Evolutionary conservation across 306 rosid genomes (phyloP).

Genomic region (Prunus fruticosa): DNA sequence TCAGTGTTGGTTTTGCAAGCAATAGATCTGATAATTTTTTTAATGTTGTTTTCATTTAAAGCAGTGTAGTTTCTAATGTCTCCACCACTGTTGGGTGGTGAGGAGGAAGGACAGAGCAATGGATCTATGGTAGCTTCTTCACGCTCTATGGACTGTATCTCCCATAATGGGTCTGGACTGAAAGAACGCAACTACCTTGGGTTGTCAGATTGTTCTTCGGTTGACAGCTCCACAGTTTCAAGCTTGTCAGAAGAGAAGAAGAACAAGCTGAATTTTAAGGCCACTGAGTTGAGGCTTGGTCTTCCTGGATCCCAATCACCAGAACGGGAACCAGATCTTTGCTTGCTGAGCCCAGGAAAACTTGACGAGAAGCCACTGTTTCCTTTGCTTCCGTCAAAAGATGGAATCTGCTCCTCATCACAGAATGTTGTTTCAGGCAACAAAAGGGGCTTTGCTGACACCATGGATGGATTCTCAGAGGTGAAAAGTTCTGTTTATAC

Average conservation of each 20-base stretch:
- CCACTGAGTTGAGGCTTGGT: slow-evolving; percentile 88
- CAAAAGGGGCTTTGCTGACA: slow-evolving; percentile 87
- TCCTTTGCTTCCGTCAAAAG: slow-evolving; percentile 82
- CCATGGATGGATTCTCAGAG: slow-evolving; percentile 71
- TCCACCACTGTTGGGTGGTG: slow-evolving; percentile 59
- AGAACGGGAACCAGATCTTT: slow-evolving; percentile 50
- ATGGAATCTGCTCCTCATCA: slow-evolving; percentile 48
- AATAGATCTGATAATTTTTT: slow-evolving; percentile 5
- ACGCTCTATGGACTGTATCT: slow-evolving; percentile 47
- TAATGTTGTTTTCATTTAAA: not conserved
- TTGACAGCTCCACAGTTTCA: slow-evolving; percentile 71
- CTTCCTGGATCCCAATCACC: slow-evolving; percentile 96
- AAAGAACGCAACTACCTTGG: slow-evolving; percentile 86
- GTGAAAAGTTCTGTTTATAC: slow-evolving; percentile 35
- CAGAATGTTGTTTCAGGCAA: slow-evolving; percentile 69
- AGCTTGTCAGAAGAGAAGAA: slow-evolving; percentile 61
- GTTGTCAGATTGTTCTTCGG: slow-evolving; percentile 89
- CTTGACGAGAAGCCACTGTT: slow-evolving; percentile 79
- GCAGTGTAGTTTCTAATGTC: slow-evolving; percentile 52
- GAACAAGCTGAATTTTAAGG: slow-evolving; percentile 68
- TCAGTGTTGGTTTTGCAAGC: not conserved
- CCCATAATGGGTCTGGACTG: slow-evolving; percentile 59
- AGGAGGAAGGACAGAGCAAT: slow-evolving; percentile 65
- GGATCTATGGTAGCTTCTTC: slow-evolving; percentile 48
- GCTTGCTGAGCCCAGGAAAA: slow-evolving; percentile 39